phyloP scores from a whole-genome alignment of 495 filamentous ascomycete species.

The Emericellopsis terricola region DNA sequence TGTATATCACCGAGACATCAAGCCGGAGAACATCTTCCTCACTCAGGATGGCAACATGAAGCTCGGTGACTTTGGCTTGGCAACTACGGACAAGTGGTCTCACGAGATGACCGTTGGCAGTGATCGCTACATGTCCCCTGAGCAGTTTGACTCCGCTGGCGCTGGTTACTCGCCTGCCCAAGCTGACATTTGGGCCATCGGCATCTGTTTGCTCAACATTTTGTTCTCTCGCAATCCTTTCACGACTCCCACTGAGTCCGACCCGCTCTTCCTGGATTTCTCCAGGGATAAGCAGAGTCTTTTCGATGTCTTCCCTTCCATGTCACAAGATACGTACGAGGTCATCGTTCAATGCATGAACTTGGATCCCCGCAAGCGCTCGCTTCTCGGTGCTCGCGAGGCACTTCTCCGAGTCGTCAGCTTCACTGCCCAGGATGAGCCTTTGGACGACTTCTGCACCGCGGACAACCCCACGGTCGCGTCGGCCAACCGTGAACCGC shows the following conservation, averaged over 20 bases:
- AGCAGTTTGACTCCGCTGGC: constrained; percentile 79
- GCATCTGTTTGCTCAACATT: constrained; percentile 89
- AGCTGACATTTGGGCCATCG: constrained; percentile 93
- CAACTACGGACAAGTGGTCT: constrained; percentile 71
- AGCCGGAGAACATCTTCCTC: constrained; percentile 98
- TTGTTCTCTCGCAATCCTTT: constrained; percentile 94
- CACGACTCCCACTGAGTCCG: constrained; percentile 64
- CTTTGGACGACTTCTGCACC: constrained; percentile 84
- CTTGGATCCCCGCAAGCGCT: constrained; percentile 79
- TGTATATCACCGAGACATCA: constrained; percentile 95
- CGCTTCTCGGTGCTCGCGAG: constrained; percentile 55
- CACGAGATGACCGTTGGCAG: constrained; percentile 85
- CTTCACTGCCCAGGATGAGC: constrained; percentile 80
- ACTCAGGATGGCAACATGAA: constrained; percentile 76
- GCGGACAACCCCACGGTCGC: constrained; percentile 53
- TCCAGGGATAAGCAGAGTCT: constrained; percentile 81
- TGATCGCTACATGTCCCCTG: constrained; percentile 97
- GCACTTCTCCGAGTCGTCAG: constrained; percentile 60
- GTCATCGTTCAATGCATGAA: constrained; percentile 76
- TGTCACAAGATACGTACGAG: constrained; percentile 95
- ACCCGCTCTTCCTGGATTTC: constrained; percentile 83
- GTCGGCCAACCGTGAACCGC: constrained; percentile 81
- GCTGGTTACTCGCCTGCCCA: constrained; percentile 81
- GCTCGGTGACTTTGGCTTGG: constrained; percentile 89
- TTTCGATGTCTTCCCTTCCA: constrained; percentile 95